Percentiles rank a stretch among this genome's conserved stretches.
phyloP scores from a whole-genome alignment of 768 basidiomycete genomes.

The Xerocomellus dryophilus region DNA sequence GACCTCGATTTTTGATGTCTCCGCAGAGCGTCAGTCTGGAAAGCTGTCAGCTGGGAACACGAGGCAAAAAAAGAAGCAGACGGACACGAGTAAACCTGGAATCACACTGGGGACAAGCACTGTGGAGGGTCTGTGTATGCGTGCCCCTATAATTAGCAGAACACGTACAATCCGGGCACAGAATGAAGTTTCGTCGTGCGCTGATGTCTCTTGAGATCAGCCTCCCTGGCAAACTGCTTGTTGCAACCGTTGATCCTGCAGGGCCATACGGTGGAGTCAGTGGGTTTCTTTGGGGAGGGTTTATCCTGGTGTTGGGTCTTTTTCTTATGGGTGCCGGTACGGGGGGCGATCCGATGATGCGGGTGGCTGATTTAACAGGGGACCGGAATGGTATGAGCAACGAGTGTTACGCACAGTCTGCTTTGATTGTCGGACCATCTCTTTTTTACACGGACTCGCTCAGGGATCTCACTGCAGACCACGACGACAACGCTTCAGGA shows the following conservation, averaged over 20 bases:
- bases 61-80: constrained; percentile 19
- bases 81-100: constrained; percentile 75
- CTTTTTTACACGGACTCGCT: constrained; percentile 14
- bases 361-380: constrained; percentile 25
- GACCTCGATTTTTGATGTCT: constrained; percentile 80
- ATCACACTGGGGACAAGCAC: constrained; percentile 77
- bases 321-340: constrained; percentile 40
- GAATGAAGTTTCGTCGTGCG: constrained; percentile 77
- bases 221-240: constrained; percentile 80
- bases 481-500: not conserved
- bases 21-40: constrained; percentile 75
- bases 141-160: constrained; percentile 12
- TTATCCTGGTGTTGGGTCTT: constrained; percentile 39
- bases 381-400: constrained; percentile 9
- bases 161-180: constrained; percentile 65
- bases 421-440: constrained; percentile 34
- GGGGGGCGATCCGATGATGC: constrained; percentile 10
- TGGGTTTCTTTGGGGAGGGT: constrained; percentile 49
- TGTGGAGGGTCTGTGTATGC: constrained; percentile 29
- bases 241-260: constrained; percentile 80
- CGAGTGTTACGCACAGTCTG: constrained; percentile 32
- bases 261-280: constrained; percentile 62
- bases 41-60: constrained; percentile 16
- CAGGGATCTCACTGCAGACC: constrained; percentile 15
- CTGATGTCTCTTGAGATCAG: constrained; percentile 79